These are phyloP conservation scores for Aciculosporium take DNA, from an alignment of 2,329 filamentous ascomycete genomes.

Conservation along the genomic window DNA sequence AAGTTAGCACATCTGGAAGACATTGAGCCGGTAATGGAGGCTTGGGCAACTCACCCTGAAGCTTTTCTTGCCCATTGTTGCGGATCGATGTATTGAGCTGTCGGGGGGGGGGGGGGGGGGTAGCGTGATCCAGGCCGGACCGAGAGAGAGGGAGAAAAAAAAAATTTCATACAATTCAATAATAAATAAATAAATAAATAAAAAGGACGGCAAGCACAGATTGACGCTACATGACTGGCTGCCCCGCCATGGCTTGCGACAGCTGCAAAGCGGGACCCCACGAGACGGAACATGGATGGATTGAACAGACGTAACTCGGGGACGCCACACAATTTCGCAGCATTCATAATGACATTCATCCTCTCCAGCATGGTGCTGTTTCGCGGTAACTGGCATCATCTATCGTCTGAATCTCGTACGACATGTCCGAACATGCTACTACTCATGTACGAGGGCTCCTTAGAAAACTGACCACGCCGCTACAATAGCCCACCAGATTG, in stretches of 20 bases:
- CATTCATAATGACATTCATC: too few species aligned
- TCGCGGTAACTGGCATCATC: neutral
- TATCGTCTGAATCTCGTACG: neutral
- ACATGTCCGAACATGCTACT: too few species aligned
- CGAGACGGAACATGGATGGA: too few species aligned
- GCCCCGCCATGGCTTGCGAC: neutral
- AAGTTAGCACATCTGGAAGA: neutral
- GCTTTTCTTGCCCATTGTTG: conserved; percentile 23
- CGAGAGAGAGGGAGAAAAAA: too few species aligned
- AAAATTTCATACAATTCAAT: conserved; percentile 2
- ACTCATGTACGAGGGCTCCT: conserved; percentile 35
- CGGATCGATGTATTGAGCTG: conserved; percentile 6
- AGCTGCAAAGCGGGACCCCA: too few species aligned
- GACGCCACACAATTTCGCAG: too few species aligned
- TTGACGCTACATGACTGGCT: neutral
- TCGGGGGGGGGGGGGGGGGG: too few species aligned
- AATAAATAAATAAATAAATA: neutral
- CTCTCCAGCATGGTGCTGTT: neutral
- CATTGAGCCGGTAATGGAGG: neutral
- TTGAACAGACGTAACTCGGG: too few species aligned
- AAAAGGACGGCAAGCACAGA: neutral
- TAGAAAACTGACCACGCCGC: conserved; percentile 72
- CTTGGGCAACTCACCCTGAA: conserved; percentile 18
- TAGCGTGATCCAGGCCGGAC: too few species aligned
- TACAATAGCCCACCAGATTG: conserved; percentile 71